Conservation (phyloP, 2,329 filamentous ascomycete genomes). For the Fusarium sp. region DNA sequence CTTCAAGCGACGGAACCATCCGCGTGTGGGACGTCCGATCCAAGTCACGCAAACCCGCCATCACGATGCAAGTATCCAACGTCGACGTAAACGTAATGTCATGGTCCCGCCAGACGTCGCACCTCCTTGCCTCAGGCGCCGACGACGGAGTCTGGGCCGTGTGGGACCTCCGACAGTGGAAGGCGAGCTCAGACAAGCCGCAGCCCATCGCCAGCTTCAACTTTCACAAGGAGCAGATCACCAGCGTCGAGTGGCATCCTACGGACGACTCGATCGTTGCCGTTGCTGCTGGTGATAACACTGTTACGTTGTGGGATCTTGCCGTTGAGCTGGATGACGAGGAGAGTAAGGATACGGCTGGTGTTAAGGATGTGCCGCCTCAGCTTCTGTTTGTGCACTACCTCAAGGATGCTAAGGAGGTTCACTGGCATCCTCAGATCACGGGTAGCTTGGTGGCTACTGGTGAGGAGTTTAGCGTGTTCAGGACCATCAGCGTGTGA, state of each 20-base stretch:
- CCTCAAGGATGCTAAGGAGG: slow-evolving; percentile 92
- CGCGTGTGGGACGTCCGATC: slow-evolving; percentile 96
- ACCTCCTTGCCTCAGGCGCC: slow-evolving; percentile 91
- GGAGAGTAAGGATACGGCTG: slow-evolving; percentile 90
- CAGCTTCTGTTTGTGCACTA: slow-evolving; percentile 98
- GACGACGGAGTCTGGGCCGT: slow-evolving; percentile 96
- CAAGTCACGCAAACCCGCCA: slow-evolving; percentile 88
- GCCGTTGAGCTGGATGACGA: slow-evolving; percentile 97
- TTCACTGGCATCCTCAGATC: slow-evolving; percentile 98
- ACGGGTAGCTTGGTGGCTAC: slow-evolving; percentile 90
- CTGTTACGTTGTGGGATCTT: slow-evolving; percentile 95
- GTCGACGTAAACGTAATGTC: slow-evolving; percentile 96
- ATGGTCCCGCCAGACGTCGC: slow-evolving; percentile 89
- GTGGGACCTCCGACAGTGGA: slow-evolving; percentile 97
- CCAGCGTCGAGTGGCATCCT: slow-evolving; percentile 96
- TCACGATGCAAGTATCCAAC: slow-evolving; percentile 85
- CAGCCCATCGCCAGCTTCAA: slow-evolving; percentile 91
- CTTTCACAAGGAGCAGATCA: slow-evolving; percentile 98
- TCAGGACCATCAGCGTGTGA: slow-evolving; percentile 86
- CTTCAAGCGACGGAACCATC: slow-evolving; percentile 92
- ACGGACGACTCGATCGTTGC: slow-evolving; percentile 96
- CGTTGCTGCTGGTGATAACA: slow-evolving; percentile 92
- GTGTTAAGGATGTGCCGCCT: slow-evolving; percentile 89
- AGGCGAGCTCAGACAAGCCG: slow-evolving; percentile 70
- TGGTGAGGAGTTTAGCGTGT: slow-evolving; percentile 88